These are phyloP conservation scores for Pseudogymnoascus sp. DNA, from an alignment of 2,329 filamentous ascomycete genomes.

Conservation along the genomic window DNA sequence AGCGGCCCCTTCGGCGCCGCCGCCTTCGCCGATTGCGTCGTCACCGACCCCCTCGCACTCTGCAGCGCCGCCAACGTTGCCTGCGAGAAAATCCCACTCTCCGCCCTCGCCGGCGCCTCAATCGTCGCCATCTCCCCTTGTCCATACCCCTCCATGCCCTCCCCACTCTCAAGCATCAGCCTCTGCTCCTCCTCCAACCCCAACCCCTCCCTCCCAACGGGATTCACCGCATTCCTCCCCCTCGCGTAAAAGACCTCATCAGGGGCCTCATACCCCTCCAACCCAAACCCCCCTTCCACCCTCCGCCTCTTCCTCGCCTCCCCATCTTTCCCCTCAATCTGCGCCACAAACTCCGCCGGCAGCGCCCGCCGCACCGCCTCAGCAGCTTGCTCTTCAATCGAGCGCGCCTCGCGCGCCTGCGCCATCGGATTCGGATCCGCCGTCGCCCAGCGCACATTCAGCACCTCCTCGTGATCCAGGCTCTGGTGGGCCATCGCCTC, in stretches of 20 bases:
- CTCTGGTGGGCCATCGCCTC: constrained; percentile 94
- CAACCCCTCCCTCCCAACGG: constrained; percentile 47
- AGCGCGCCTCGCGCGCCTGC: constrained; percentile 79
- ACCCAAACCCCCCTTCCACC: constrained; percentile 78
- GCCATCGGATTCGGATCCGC: constrained; percentile 93
- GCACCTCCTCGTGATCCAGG: constrained; percentile 80
- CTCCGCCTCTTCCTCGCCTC: constrained; percentile 82
- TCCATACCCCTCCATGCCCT: constrained; percentile 36
- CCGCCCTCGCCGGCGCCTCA: constrained; percentile 31
- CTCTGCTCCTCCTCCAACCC: constrained; percentile 56
- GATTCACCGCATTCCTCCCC: constrained; percentile 60
- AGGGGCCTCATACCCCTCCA: constrained; percentile 87
- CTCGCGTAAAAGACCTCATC: constrained; percentile 89
- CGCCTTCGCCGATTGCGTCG: constrained; percentile 41
- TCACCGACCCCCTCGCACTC: constrained; percentile 43
- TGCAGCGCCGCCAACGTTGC: constrained; percentile 75
- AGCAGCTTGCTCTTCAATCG: constrained; percentile 91
- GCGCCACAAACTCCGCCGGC: constrained; percentile 82
- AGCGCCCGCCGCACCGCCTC: constrained; percentile 84
- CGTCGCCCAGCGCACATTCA: constrained; percentile 96
- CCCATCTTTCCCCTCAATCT: constrained; percentile 86
- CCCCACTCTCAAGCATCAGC: constrained; percentile 49
- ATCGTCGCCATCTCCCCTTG: constrained; percentile 37
- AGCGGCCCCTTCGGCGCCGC: constrained; percentile 58
- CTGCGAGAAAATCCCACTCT: constrained; percentile 67